Evolutionary conservation across 108 stramenopile genomes (phyloP).

Genomic region (Cyclotella sp.): DNA sequence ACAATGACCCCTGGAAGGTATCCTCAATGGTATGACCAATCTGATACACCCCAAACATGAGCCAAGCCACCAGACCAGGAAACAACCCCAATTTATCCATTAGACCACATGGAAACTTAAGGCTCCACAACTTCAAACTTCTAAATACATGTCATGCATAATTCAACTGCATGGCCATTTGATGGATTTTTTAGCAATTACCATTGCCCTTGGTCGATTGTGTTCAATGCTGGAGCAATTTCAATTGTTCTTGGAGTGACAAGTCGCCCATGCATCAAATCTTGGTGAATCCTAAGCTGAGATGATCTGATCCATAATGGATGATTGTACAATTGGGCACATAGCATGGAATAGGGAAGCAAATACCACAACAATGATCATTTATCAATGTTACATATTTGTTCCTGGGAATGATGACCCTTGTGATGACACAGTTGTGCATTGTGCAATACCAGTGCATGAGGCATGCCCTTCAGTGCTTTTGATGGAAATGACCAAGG

Average conservation of each 20-base stretch:
- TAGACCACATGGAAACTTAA: slow-evolving; percentile 85
- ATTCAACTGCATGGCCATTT: slow-evolving; percentile 90
- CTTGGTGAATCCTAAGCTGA: slow-evolving; percentile 58
- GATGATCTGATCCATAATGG: slow-evolving; percentile 74
- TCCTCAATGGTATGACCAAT: slow-evolving; percentile 92
- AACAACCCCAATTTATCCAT: slow-evolving; percentile 74
- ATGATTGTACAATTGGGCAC: slow-evolving; percentile 66
- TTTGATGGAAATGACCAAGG: slow-evolving; percentile 50
- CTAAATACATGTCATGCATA: slow-evolving; percentile 90
- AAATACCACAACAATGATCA: slow-evolving; percentile 68
- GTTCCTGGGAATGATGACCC: neutral
- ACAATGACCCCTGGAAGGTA: slow-evolving; percentile 84
- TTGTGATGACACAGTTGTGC: neutral
- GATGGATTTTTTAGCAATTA: slow-evolving; percentile 87
- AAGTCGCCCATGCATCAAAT: slow-evolving; percentile 59
- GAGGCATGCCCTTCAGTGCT: slow-evolving; percentile 21
- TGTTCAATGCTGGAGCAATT: slow-evolving; percentile 58
- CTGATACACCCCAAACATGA: slow-evolving; percentile 91
- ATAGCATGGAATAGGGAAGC: slow-evolving; percentile 36
- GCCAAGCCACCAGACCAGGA: slow-evolving; percentile 89
- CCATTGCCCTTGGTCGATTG: slow-evolving; percentile 77
- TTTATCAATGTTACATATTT: slow-evolving; percentile 67
- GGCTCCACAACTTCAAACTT: slow-evolving; percentile 80
- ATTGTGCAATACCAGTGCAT: slow-evolving; percentile 28
- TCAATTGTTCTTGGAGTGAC: slow-evolving; percentile 71